Conservation (phyloP, 139 green algal genomes). For the Asterochloris erici region DNA sequence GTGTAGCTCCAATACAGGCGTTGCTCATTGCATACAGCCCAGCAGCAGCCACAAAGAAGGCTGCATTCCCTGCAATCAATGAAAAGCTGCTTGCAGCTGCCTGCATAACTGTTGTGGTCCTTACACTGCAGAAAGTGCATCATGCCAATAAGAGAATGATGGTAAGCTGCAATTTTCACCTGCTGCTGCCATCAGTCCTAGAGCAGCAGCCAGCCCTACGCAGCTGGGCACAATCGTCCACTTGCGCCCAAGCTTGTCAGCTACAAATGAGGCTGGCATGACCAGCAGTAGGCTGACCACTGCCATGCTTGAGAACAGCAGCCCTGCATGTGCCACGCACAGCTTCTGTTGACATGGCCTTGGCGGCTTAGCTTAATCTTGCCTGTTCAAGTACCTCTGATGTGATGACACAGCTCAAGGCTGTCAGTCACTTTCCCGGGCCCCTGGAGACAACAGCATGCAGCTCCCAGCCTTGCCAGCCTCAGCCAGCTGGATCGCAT, state of each 20-base stretch:
- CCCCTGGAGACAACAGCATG: no score
- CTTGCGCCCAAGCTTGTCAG: constrained; percentile 29
- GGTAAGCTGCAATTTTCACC: not conserved
- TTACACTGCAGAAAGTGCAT: no score
- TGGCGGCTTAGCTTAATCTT: not conserved
- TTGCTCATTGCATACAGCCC: constrained; percentile 24
- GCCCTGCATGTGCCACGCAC: constrained; percentile 5
- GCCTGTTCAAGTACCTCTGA: no score
- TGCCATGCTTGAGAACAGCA: constrained; percentile 28
- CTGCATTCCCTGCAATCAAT: not conserved
- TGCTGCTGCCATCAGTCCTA: constrained; percentile 26
- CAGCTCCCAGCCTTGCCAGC: no score
- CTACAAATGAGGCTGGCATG: constrained; percentile 23
- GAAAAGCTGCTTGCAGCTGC: no score
- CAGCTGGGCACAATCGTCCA: constrained; percentile 32
- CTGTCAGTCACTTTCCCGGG: no score
- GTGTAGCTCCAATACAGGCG: constrained; percentile 27
- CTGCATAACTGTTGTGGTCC: no score
- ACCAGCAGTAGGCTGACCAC: constrained; percentile 26
- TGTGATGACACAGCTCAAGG: no score
- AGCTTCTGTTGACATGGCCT: not conserved
- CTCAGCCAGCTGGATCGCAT: no score
- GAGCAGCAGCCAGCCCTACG: constrained; percentile 23
- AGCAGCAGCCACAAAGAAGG: not conserved
- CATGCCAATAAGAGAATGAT: not conserved